phyloP scores from a whole-genome alignment of 305 asterid genomes.

The Solanum aculeatissimum region DNA sequence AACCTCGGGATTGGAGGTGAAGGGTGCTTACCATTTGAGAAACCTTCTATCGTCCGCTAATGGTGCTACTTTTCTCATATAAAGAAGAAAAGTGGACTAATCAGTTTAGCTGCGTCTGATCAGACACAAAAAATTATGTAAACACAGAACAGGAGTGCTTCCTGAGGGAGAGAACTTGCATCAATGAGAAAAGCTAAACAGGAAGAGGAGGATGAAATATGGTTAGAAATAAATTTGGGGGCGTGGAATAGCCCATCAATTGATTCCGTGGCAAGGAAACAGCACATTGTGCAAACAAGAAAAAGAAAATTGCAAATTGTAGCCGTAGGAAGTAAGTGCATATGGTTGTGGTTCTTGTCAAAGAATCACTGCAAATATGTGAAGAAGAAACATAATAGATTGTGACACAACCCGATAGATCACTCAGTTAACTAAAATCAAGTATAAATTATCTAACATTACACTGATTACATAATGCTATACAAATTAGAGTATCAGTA shows the following conservation, averaged over 20 bases:
- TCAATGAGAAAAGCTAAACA: background rate
- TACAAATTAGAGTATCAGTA: background rate
- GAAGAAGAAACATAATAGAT: background rate
- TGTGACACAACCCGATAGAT: background rate
- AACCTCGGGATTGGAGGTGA: background rate
- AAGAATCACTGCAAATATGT: background rate
- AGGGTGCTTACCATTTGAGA: background rate
- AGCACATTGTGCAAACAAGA: background rate
- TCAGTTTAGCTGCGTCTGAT: background rate
- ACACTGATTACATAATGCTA: background rate
- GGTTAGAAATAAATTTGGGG: background rate
- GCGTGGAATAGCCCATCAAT: background rate
- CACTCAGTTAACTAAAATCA: background rate
- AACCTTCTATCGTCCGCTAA: background rate
- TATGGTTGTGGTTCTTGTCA: background rate
- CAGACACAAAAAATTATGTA: background rate
- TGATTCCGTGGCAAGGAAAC: background rate
- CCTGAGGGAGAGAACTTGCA: background rate
- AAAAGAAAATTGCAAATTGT: background rate
- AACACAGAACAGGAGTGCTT: background rate
- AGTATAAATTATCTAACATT: background rate
- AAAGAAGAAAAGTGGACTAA: background rate
- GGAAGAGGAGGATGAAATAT: background rate
- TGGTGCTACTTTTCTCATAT: background rate
- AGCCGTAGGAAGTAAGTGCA: background rate